Conservation (phyloP, 140 eudicot species). For the Stevia rebaudiana region DNA sequence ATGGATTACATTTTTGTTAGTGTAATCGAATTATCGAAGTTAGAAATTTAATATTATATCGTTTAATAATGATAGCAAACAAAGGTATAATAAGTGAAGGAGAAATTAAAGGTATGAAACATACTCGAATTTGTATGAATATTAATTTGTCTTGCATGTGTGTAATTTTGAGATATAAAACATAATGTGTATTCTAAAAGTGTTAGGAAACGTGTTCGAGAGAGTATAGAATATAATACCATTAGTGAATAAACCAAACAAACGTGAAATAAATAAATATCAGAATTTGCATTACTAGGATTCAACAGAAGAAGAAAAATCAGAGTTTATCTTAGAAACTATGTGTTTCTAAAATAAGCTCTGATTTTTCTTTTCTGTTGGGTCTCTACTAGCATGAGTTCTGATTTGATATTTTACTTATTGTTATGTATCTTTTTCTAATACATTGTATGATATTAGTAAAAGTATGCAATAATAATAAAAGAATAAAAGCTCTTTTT, state of each 20-base stretch:
- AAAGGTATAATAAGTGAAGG: too few relatives aligned
- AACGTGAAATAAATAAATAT: not conserved
- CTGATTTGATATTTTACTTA: not conserved
- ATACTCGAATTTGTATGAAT: too few relatives aligned
- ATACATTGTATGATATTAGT: not conserved
- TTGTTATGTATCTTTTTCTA: not conserved
- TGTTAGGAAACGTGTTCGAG: not conserved
- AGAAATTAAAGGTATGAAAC: too few relatives aligned
- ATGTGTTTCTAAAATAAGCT: not conserved
- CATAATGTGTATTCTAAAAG: not conserved
- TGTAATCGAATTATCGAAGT: too few relatives aligned
- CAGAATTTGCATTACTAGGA: not conserved
- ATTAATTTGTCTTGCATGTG: too few relatives aligned
- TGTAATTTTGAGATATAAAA: not conserved
- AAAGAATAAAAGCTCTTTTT: not conserved
- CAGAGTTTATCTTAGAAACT: not conserved
- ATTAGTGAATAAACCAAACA: not conserved
- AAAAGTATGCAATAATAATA: not conserved
- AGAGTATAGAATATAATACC: not conserved
- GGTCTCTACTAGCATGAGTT: not conserved
- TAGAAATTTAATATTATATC: too few relatives aligned
- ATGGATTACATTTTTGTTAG: too few relatives aligned
- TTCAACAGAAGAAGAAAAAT: not conserved
- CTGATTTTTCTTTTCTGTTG: not conserved
- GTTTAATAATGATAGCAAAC: too few relatives aligned